phyloP scores from a whole-genome alignment of 768 basidiomycete species.

The Xerocomus potaroensis region DNA sequence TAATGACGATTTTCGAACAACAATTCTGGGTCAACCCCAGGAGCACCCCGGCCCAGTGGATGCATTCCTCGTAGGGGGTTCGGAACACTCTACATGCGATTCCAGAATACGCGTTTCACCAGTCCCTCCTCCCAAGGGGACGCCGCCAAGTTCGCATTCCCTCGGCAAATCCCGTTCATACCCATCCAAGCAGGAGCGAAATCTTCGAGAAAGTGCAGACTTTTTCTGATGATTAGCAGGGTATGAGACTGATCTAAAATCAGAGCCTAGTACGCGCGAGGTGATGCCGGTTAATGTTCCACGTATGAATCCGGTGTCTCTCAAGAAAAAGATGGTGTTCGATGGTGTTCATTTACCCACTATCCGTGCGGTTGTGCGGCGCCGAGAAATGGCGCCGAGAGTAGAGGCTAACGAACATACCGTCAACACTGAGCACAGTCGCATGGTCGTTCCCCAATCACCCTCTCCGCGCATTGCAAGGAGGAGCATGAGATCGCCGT shows the following conservation, averaged over 20 bases:
- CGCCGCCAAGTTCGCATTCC: too few species aligned
- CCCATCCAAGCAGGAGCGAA: too few species aligned
- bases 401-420: background rate
- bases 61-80: conserved; percentile 9
- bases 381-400: conserved; percentile 5
- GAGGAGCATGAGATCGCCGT: background rate
- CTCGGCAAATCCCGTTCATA: too few species aligned
- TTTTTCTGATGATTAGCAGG: too few species aligned
- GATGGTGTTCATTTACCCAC: conserved; percentile 31
- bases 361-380: conserved; percentile 9
- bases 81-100: too few species aligned
- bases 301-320: conserved; percentile 24
- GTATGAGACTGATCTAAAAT: too few species aligned
- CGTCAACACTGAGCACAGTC: background rate
- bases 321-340: conserved; percentile 20
- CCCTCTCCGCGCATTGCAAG: background rate
- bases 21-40: conserved; percentile 12
- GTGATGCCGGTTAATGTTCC: conserved; percentile 16
- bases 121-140: too few species aligned
- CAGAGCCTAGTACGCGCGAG: conserved; percentile 28
- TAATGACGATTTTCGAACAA: conserved; percentile 4
- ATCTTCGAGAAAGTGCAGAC: too few species aligned
- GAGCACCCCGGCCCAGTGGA: conserved; percentile 16
- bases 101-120: too few species aligned
- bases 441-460: background rate